Evolutionary conservation across 2,329 filamentous ascomycete genomes (phyloP), one percentile per base, ranked within the genome.

Genomic region (Cadophora sp.): DNA sequence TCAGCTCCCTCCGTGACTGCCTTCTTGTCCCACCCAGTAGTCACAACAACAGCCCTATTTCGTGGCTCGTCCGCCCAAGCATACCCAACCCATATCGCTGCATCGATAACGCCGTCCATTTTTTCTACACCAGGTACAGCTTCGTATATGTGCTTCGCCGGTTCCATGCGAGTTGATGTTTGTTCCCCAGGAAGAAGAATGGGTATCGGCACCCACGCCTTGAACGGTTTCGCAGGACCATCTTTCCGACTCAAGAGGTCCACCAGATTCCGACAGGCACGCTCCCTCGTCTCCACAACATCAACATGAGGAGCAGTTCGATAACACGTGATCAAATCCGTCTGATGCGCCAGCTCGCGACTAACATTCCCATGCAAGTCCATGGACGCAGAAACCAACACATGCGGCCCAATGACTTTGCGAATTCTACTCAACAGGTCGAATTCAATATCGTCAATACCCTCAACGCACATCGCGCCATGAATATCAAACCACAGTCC

Each of bases 401-500:
- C 81, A 22, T 80, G 72, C 0, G 79, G 74, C 0, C 84, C 84
- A 22, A 85, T 79, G 3, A 84, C 80, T 0, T 59, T 66, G 2
- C 84, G 78, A 14, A 84, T 79, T 0, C 83, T 81, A 14, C 74
- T 73, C 22, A 86, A 76, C 33, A 86, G 79, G 63, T 84, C 81
- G 1, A 78, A 79, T 66, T 86, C 84, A 1, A 74, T 75, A 70
- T 86, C 84, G 45, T 83, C 80, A 5, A 85, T 63, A 0, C 76
- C 82, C 43, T 84, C 81, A 0, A 86, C 84, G 53, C 81, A 83
- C 83, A 86, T 86, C 4, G 84, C 84, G 16, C 84, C 84, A 69
- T 86, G 84, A 36, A 86, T 86, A 67, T 86, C 84, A 64, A 84
- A 83, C 83, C 83, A 86, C 8, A 86, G 72, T 1, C 84, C 84